Percentiles rank a stretch among this genome's conserved stretches.
Evolutionary conservation across 2,329 filamentous ascomycete species (phyloP).

Genomic region (Aureobasidium musti): DNA sequence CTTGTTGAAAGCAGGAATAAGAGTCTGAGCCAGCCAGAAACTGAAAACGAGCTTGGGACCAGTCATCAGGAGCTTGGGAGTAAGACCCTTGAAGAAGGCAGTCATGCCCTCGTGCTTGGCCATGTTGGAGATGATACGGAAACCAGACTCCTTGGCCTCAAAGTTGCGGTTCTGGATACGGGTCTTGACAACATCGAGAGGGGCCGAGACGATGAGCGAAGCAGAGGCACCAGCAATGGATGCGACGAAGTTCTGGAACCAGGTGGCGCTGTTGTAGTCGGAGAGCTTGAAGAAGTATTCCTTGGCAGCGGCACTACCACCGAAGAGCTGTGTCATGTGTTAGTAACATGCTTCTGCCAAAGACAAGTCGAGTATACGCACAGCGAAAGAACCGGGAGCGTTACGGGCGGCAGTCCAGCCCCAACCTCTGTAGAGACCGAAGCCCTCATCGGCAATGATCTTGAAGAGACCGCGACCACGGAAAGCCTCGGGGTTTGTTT

Average conservation of each 20-base stretch:
- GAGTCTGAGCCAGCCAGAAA: slow-evolving; percentile 98
- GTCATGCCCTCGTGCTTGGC: slow-evolving; percentile 80
- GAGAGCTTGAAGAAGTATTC: slow-evolving; percentile 86
- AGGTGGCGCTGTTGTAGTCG: slow-evolving; percentile 94
- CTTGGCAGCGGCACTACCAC: slow-evolving; percentile 95
- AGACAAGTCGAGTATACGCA: slow-evolving; percentile 52
- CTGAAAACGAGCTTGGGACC: slow-evolving; percentile 99
- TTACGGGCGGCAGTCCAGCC: slow-evolving; percentile 98
- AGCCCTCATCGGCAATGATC: slow-evolving; percentile 91
- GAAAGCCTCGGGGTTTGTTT: slow-evolving; percentile 99
- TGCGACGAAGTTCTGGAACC: slow-evolving; percentile 96
- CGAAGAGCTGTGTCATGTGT: slow-evolving; percentile 69
- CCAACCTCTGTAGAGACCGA: slow-evolving; percentile 93
- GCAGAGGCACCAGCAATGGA: slow-evolving; percentile 94
- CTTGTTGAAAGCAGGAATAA: slow-evolving; percentile 89
- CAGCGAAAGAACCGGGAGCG: slow-evolving; percentile 93
- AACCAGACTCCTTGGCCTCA: slow-evolving; percentile 92
- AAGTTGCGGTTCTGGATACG: slow-evolving; percentile 99
- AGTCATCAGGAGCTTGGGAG: slow-evolving; percentile 98
- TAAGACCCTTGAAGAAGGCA: slow-evolving; percentile 96
- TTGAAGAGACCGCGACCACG: slow-evolving; percentile 84
- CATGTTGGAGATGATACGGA: slow-evolving; percentile 92
- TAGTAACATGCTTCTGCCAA: slow-evolving; percentile 4
- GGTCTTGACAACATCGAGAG: slow-evolving; percentile 96
- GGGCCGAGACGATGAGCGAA: slow-evolving; percentile 93